Conservation (phyloP, 2,329 filamentous ascomycete genomes). For the Cadophora sp. region DNA sequence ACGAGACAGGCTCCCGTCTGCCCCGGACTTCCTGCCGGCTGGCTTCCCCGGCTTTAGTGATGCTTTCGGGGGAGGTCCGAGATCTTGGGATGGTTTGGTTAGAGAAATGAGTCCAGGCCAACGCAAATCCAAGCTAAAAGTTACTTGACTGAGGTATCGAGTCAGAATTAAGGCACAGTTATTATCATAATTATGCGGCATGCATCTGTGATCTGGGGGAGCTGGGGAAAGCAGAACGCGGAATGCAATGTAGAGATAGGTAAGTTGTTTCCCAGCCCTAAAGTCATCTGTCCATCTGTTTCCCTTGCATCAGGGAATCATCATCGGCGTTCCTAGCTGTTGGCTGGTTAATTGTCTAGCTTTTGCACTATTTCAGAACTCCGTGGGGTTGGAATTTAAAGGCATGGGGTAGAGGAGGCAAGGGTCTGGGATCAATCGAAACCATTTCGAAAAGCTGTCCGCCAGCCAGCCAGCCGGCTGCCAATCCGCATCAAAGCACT, state of each 20-base stretch:
- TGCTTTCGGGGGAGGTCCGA: constrained; percentile 11
- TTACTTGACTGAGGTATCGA: constrained; percentile 15
- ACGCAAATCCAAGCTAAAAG: constrained; percentile 17
- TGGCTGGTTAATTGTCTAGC: neutral
- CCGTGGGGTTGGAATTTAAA: constrained; percentile 23
- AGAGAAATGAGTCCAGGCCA: constrained; percentile 10
- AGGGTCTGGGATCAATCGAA: neutral
- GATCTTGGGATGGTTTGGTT: constrained; percentile 3
- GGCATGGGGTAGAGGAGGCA: constrained; percentile 5
- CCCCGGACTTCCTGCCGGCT: constrained; percentile 16
- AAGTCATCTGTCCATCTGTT: constrained; percentile 8
- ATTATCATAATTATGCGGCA: constrained; percentile 1
- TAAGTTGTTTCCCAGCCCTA: constrained; percentile 4
- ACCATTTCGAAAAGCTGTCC: neutral
- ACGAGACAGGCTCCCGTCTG: constrained; percentile 8
- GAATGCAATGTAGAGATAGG: constrained; percentile 10
- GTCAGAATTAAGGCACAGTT: constrained; percentile 5
- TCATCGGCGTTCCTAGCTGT: constrained; percentile 1
- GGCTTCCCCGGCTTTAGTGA: constrained; percentile 13
- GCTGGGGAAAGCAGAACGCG: constrained; percentile 8
- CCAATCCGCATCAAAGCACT: constrained; percentile 6
- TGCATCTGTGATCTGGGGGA: neutral
- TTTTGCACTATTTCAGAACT: neutral
- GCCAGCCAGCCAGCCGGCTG: constrained; percentile 4
- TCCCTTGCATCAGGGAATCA: constrained; percentile 3